Evolutionary conservation across 352 stramenopile genomes (phyloP).

Genomic region (Hyaloperonospora arabidopsidis): DNA sequence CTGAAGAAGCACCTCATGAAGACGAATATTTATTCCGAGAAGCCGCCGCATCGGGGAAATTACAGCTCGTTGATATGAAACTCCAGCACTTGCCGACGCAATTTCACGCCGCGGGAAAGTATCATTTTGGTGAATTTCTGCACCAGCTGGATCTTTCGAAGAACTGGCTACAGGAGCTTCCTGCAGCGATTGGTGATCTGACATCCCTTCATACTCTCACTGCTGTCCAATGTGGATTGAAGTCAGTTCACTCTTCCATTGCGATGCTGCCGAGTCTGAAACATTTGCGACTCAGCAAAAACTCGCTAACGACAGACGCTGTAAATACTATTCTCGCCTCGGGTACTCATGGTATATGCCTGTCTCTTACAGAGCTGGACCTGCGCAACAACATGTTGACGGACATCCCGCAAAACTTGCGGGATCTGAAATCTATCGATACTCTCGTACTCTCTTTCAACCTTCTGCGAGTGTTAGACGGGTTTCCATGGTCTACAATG

Average conservation of each 20-base stretch:
- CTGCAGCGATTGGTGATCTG: slow-evolving; percentile 43
- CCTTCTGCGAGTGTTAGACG: slow-evolving; percentile 41
- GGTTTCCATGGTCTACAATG: slow-evolving; percentile 55
- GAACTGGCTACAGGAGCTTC: slow-evolving; percentile 45
- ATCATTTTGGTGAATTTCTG: slow-evolving; percentile 44
- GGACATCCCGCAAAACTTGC: slow-evolving; percentile 36
- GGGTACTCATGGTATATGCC: slow-evolving; percentile 23
- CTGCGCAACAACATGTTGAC: slow-evolving; percentile 60
- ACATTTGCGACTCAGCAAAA: slow-evolving; percentile 64
- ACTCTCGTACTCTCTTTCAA: slow-evolving; percentile 70
- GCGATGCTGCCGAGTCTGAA: slow-evolving; percentile 45
- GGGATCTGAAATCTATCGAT: slow-evolving; percentile 43
- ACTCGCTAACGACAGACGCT: slow-evolving; percentile 47
- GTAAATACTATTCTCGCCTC: slow-evolving; percentile 37
- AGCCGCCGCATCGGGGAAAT: slow-evolving; percentile 40
- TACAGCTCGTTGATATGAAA: slow-evolving; percentile 54
- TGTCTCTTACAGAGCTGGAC: slow-evolving; percentile 62
- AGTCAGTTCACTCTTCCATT: slow-evolving; percentile 42
- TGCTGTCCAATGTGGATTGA: slow-evolving; percentile 61
- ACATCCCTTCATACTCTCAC: slow-evolving; percentile 53
- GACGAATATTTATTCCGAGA: slow-evolving; percentile 67
- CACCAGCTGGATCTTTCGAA: slow-evolving; percentile 65
- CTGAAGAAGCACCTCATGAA: slow-evolving; percentile 20
- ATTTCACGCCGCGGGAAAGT: slow-evolving; percentile 36
- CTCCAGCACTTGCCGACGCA: slow-evolving; percentile 36